Conservation (phyloP, 345 rosid genomes). For the Mangifera indica region DNA sequence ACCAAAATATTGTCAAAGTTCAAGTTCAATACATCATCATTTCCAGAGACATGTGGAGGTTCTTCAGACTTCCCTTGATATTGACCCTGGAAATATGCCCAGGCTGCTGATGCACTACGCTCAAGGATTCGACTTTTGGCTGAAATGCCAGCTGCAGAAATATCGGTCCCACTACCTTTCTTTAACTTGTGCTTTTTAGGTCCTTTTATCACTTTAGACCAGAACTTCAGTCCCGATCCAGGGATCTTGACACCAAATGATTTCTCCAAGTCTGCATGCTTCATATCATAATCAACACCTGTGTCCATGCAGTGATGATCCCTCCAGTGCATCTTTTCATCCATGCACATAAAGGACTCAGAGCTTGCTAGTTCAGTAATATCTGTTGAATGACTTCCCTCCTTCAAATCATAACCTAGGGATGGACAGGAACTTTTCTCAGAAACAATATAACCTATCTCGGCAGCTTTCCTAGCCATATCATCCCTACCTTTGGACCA, state of each 20-base stretch:
- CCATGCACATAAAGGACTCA: conserved; percentile 57
- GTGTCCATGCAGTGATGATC: conserved; percentile 83
- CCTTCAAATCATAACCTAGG: conserved; percentile 42
- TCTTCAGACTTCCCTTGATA: conserved; percentile 42
- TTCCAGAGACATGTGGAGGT: conserved; percentile 36
- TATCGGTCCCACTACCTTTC: conserved; percentile 51
- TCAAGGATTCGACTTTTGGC: conserved; percentile 75
- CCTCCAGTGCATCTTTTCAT: conserved; percentile 72
- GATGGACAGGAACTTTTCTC: conserved; percentile 37
- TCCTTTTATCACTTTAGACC: conserved; percentile 61
- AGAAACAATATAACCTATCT: conserved; percentile 64
- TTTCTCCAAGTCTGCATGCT: conserved; percentile 89
- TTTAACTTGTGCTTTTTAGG: conserved; percentile 56
- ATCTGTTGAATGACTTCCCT: conserved; percentile 31
- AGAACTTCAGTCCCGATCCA: conserved; percentile 66
- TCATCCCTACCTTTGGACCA: conserved; percentile 66
- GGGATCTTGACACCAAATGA: conserved; percentile 84
- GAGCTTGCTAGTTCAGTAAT: conserved; percentile 31
- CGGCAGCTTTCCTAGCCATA: conserved; percentile 77
- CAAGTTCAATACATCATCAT: conserved; percentile 44
- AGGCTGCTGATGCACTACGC: conserved; percentile 73
- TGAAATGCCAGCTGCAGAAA: conserved; percentile 40
- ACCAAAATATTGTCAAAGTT: conserved; percentile 38
- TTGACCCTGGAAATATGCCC: conserved; percentile 55
- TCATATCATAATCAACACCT: conserved; percentile 72